These are phyloP conservation scores for Phyllosticta citrichinensis DNA, from an alignment of 2,329 filamentous ascomycete genomes.

Conservation along the genomic window DNA sequence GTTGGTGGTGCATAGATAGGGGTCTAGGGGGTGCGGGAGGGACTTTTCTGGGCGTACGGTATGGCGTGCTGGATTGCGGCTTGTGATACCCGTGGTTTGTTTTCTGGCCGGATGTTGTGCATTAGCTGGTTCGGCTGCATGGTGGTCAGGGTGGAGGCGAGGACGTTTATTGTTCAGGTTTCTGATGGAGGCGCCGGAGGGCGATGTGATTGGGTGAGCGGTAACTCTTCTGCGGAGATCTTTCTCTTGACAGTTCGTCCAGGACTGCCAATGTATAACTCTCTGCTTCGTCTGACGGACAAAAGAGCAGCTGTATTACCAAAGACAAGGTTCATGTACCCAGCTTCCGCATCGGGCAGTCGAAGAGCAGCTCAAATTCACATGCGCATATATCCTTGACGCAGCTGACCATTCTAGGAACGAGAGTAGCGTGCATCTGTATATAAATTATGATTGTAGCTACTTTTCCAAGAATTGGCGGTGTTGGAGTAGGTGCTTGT, in stretches of 20 bases:
- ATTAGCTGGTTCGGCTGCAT: background rate
- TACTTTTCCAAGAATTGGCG: background rate
- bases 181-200: background rate
- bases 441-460: background rate
- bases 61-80: background rate
- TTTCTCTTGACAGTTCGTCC: background rate
- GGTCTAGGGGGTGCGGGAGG: background rate
- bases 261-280: background rate
- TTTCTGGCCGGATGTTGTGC: background rate
- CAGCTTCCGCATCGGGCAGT: background rate
- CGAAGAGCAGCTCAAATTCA: background rate
- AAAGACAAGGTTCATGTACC: background rate
- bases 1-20: slow-evolving; percentile 18
- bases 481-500: background rate
- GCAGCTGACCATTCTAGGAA: background rate
- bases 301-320: background rate
- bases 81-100: background rate
- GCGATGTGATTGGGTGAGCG: background rate
- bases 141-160: background rate
- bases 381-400: background rate
- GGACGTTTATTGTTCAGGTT: background rate
- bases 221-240: background rate
- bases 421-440: background rate
- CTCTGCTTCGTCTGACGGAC: background rate
- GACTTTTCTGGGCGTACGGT: background rate